A percentile compares a stretch with the other conserved stretches of the same genome.
phyloP scores from a whole-genome alignment of 2,329 filamentous ascomycete genomes.

The Paradendryphiella salina region DNA sequence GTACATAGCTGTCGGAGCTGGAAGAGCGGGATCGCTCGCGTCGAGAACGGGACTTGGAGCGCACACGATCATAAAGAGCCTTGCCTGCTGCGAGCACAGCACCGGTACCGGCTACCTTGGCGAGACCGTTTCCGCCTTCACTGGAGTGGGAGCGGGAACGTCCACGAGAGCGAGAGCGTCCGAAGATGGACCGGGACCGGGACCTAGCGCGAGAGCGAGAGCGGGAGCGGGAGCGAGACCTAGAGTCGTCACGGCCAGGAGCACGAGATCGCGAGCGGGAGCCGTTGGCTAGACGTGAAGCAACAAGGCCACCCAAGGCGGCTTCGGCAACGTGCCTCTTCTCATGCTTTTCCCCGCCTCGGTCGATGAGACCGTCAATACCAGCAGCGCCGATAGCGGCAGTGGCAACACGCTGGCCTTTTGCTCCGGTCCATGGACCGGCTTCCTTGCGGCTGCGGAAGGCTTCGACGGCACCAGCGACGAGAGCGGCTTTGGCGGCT shows the following conservation, averaged over 20 bases:
- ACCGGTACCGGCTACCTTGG: conserved; percentile 54
- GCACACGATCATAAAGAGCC: conserved; percentile 59
- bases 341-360: conserved; percentile 69
- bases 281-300: conserved; percentile 84
- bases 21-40: conserved; percentile 45
- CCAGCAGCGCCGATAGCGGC: conserved; percentile 83
- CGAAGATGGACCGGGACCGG: conserved; percentile 50
- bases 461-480: conserved; percentile 88
- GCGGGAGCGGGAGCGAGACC: conserved; percentile 59
- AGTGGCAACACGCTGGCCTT: conserved; percentile 88
- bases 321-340: conserved; percentile 85
- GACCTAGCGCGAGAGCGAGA: conserved; percentile 68
- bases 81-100: conserved; percentile 57
- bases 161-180: conserved; percentile 51
- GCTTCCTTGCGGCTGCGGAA: conserved; percentile 88
- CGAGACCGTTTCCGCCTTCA: conserved; percentile 53
- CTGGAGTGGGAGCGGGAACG: conserved; percentile 49
- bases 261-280: conserved; percentile 63
- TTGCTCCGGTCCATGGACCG: conserved; percentile 86
- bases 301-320: conserved; percentile 83
- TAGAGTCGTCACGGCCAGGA: conserved; percentile 48
- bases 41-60: conserved; percentile 57
- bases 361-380: conserved; percentile 74
- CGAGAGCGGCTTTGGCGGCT: conserved; percentile 85
- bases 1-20: conserved; percentile 57